A percentile compares a stretch with the other conserved stretches of the same genome.
Evolutionary conservation across 164 flowering plant genomes (phyloP).

Genomic region (Vitis rotundifolia): DNA sequence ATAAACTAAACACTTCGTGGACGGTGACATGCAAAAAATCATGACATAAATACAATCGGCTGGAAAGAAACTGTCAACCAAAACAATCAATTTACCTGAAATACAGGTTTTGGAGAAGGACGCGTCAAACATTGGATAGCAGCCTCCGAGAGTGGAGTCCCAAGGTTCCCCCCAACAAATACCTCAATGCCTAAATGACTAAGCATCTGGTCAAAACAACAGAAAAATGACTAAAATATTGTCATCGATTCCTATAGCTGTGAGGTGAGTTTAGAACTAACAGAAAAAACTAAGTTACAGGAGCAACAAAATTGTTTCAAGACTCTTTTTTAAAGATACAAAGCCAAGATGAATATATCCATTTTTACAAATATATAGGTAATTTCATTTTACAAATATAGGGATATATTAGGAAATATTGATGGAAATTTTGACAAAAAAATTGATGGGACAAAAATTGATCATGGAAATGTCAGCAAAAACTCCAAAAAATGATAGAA

Average conservation of each 20-base stretch:
- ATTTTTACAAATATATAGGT: too few species aligned
- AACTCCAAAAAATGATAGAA: too few species aligned
- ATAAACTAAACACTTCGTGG: too few species aligned
- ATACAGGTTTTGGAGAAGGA: constrained; percentile 10
- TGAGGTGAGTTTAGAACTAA: background rate
- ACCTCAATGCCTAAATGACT: constrained; percentile 29
- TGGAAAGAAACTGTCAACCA: background rate
- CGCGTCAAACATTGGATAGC: constrained; percentile 29
- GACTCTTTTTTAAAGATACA: too few species aligned
- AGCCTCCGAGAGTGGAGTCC: constrained; percentile 47
- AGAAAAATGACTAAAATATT: background rate
- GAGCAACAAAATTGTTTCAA: too few species aligned
- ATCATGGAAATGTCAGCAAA: too few species aligned
- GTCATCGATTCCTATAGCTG: background rate
- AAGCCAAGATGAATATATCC: too few species aligned
- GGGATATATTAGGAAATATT: too few species aligned
- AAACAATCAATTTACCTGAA: constrained; percentile 27
- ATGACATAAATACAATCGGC: background rate
- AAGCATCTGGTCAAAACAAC: constrained; percentile 33
- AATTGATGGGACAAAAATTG: too few species aligned
- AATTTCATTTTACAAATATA: too few species aligned
- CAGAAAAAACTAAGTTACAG: too few species aligned
- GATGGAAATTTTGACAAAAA: too few species aligned
- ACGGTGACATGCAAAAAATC: background rate
- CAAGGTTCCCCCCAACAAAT: constrained; percentile 54